Base-by-base conservation (phyloP, 495 filamentous ascomycete species). In the Hypoxylon fragiforme region DNA sequence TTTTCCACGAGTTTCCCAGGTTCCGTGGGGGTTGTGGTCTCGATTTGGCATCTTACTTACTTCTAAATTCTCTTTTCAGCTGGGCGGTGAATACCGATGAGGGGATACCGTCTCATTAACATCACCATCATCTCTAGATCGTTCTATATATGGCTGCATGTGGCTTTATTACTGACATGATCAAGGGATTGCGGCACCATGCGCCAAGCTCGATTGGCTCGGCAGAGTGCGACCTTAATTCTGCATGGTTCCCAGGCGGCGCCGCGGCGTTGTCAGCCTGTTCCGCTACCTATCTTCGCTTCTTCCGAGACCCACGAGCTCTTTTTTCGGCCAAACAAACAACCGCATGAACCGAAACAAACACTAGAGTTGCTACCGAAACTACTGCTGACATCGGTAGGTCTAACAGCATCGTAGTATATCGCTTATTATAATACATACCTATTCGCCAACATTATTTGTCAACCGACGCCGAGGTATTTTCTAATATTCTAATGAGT, bases 161-260 rank as follows among this genome's bases (percentile, higher is more conserved):
- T 53, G 58, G 52, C 48, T 62, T 51, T 52, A 57, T 49, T 52
- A 31, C 37, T 57, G 58, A 56, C 58, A 62, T 56, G 58, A 62
- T 62, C 45, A 37, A 42, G 41, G 40, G 28, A 40, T 26, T 56
- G 43, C 58, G 52, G 58, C 44, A 49, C 58, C 49, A 44, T 62
- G 52, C 58, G 58, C 58, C 52, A 62, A 57, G 58, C 47, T 50
- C 32, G 43, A 45, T 44, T 51, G 40, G 58, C 9, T 52, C 30
- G 40, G 30, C 47, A 14, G 43, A 62, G 22, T 58, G 16, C 54
- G 24, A 63, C 59, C 49, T 48, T 50, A 20, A 3, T 41, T n/a
- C n/a, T 63, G 60, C 60, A 59, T 59, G 44, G 59, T 63, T 31
- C 60, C 60, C 58, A 50, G 54, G 13, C 4, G 13, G 11, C 31